Base-by-base conservation (phyloP, 164 flowering plant genomes). In the Paratinospora sagittata region DNA sequence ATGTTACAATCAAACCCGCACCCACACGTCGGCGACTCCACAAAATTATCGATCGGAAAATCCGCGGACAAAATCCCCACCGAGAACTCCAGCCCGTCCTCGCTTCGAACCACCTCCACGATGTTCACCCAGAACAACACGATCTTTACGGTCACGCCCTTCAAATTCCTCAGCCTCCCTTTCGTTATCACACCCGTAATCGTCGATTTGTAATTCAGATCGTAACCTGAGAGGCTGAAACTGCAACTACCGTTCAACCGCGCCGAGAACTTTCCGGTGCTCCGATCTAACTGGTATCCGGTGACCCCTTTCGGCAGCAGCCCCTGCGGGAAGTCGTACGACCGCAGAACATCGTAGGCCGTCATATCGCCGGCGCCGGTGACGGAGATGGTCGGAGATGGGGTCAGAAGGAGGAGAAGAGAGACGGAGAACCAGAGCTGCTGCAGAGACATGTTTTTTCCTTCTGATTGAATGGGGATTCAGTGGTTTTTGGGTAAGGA, bases 31-130 rank as follows among this genome's bases (percentile, higher is more conserved):
- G 92, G 90, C 36, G 74, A 75, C 71, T 81, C 85, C 0, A 14
- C 36, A 43, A 88, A 88, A 67, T 82, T 81, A n/a, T 73, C 78
- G 9, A 84, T 24, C 2, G 86, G 70, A 55, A 85, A 88, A 41
- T 66, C 60, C 6, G 92, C 86, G 6, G 90, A 86, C 62, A 78
- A 80, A 6, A 88, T 77, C 16, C 91, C 90, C 6, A 89, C 88
- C 0, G 89, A 88, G 81, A 89, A 85, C 16, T 70, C 68, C 27
- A 89, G 81, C 33, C 81, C 83, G 7, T 82, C 80, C 21, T 74
- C 88, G 23, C 41, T 41, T 10, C 78, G 71, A 17, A 14, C 27
- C 13, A 89, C 89, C 75, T 85, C 84, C 19, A 79, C 78, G 33
- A 90, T 84, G 76, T 76, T 81, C 34, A 88, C 57, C 95, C 95